Evolutionary conservation across 2,329 filamentous ascomycete genomes (phyloP).

Genomic region (Aspergillus transmontanensis): DNA sequence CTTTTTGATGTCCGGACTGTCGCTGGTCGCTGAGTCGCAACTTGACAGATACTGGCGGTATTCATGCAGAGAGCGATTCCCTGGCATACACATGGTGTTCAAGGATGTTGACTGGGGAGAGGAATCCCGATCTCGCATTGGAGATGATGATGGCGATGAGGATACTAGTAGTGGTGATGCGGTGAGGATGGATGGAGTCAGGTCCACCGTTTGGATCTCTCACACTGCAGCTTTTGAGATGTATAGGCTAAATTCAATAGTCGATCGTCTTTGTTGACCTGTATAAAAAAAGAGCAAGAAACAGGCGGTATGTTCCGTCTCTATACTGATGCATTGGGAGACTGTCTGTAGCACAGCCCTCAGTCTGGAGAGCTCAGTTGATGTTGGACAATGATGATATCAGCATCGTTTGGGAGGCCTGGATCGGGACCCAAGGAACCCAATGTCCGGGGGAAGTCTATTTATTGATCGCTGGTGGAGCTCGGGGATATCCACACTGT

Average conservation of each 20-base stretch:
- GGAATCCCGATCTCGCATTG: slow-evolving; percentile 4
- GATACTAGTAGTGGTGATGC: background rate
- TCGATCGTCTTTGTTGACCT: background rate
- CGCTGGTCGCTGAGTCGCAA: slow-evolving; percentile 26
- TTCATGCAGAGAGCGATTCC: slow-evolving; percentile 33
- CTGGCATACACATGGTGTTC: slow-evolving; percentile 10
- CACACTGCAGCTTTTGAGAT: background rate
- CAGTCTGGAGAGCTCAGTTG: background rate
- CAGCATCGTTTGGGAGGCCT: background rate
- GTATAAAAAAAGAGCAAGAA: background rate
- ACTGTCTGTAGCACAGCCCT: background rate
- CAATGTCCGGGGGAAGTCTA: background rate
- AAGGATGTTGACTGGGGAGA: slow-evolving; percentile 10
- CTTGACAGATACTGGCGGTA: slow-evolving; percentile 39
- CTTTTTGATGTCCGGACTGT: slow-evolving; percentile 29
- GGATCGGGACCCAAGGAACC: background rate
- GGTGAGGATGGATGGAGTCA: slow-evolving; percentile 7
- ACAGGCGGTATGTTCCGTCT: background rate
- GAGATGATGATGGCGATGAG: slow-evolving; percentile 11
- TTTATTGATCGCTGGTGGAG: background rate
- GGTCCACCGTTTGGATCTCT: background rate
- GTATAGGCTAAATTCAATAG: slow-evolving; percentile 6
- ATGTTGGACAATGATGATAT: background rate
- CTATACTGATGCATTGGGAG: background rate
- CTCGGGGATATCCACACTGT: background rate